Conservation (phyloP, 371 early-diverging fungal species). For the Apophysomyces ossiformis region DNA sequence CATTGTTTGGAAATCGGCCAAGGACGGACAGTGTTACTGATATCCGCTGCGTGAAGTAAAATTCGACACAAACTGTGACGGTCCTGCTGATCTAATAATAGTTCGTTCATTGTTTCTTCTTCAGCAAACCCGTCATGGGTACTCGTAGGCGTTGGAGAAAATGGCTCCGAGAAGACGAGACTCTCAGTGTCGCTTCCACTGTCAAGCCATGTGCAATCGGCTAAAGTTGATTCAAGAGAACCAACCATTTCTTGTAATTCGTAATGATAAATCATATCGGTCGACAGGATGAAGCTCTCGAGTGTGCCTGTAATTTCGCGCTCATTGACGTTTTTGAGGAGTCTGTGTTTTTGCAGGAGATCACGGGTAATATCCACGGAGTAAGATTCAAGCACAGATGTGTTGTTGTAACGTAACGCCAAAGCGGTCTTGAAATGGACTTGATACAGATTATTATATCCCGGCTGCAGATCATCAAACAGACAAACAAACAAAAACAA, state of each 20-base stretch:
- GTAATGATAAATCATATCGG: constrained; percentile 27
- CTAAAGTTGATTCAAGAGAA: constrained; percentile 11
- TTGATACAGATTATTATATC: constrained; percentile 85
- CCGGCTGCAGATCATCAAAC: constrained; percentile 60
- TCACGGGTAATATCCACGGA: constrained; percentile 70
- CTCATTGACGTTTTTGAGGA: constrained; percentile 43
- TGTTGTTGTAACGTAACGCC: constrained; percentile 64
- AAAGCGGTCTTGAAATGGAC: constrained; percentile 77
- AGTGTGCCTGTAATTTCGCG: constrained; percentile 8
- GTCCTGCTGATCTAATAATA: constrained; percentile 41
- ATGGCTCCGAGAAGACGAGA: constrained; percentile 6
- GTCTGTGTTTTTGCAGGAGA: constrained; percentile 63
- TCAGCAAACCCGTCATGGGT: neutral
- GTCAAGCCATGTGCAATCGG: constrained; percentile 7
- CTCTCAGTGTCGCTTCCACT: neutral
- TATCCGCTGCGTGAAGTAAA: constrained; percentile 87
- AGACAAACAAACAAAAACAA: constrained; percentile 17
- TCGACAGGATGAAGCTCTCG: constrained; percentile 25
- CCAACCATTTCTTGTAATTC: constrained; percentile 23
- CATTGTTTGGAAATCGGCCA: constrained; percentile 86
- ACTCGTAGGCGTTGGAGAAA: neutral
- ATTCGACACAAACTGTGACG: constrained; percentile 67
- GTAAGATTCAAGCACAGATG: constrained; percentile 79
- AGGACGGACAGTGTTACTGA: constrained; percentile 87
- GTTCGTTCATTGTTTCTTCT: neutral